Base-by-base conservation (phyloP, 2,329 filamentous ascomycete genomes). In the Apiospora malaysiana region DNA sequence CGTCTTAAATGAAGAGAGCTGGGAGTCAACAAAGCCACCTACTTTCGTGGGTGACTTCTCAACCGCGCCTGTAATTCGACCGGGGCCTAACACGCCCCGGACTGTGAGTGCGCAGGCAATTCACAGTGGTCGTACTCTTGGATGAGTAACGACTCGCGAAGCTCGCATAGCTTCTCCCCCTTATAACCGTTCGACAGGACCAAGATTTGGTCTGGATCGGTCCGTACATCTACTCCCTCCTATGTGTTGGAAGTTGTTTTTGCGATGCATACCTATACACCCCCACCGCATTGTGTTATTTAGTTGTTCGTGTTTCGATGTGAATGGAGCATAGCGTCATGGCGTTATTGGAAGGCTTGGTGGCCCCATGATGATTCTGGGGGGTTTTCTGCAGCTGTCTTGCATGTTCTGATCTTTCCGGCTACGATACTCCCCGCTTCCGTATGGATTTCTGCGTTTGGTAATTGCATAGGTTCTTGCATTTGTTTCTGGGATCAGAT, bases 1-100 rank as follows among this genome's bases (percentile, higher is more conserved):
- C 73, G 94, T 93, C 18, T 85, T 98, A 68, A 92, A 93, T 72
- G 95, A 97, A 77, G 93, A 96, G 79, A 86, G 83, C 56, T 91
- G 89, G 89, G 86, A 90, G 73, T 76, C 83, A 8, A 81, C 81
- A 65, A 79, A 81, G 18, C 75, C 79, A 16, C 76, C 82, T 14
- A 77, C 82, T 37, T 86, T 83, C 68, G 77, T 79, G n/a, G 76
- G 80, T 23, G 81, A 82, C 45, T 85, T 84, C 69, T 78, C 75
- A 68, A 71, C 79, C 42, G 71, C 78, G 32, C 80, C 83, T 25
- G 78, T 82, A 0, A 77, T 85, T 16, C 81, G 81, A 69, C 74
- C 82, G 3, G 80, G 78, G 69, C 74, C 82, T 10, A 78, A 79
- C 21, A 78, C 80, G 21, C 77, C 82, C 65, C 81, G 82, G 71